Evolutionary conservation across 306 rosid genomes (phyloP).

Genomic region (Acacia acuminata): DNA sequence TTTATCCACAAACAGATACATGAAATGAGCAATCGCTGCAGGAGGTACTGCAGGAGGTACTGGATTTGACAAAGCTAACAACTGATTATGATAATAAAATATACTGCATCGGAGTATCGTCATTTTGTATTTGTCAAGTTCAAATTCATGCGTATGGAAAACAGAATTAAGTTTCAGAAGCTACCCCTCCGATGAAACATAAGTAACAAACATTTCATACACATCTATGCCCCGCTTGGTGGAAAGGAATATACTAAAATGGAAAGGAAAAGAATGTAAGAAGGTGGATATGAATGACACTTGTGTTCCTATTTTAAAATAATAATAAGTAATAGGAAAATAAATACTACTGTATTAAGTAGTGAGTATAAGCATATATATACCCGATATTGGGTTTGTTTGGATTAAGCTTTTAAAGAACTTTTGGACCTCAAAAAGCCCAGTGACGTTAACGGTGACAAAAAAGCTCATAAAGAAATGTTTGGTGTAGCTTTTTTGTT

Average conservation of each 20-base stretch:
- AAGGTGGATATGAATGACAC: not conserved
- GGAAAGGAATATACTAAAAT: not conserved
- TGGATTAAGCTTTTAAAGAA: no score
- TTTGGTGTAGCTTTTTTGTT: no score
- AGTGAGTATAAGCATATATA: not conserved
- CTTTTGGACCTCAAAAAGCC: no score
- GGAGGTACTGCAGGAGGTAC: conserved; percentile 28
- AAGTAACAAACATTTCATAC: conserved; percentile 3
- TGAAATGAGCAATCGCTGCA: conserved; percentile 1
- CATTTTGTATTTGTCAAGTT: no score
- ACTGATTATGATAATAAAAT: not conserved
- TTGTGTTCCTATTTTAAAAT: not conserved
- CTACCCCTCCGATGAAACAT: conserved; percentile 2
- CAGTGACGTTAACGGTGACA: no score
- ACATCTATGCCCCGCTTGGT: not conserved
- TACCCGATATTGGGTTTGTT: no score
- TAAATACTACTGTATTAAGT: not conserved
- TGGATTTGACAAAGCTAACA: conserved; percentile 8
- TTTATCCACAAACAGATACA: not conserved
- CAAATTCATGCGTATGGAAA: no score
- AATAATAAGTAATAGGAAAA: not conserved
- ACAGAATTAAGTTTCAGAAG: not conserved
- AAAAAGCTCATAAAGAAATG: no score
- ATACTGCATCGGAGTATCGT: not conserved
- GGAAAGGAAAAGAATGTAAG: not conserved